A percentile compares a stretch with the other conserved stretches of the same genome.
Evolutionary conservation across 2,329 filamentous ascomycete genomes (phyloP).

Genomic region (Bipolaris zeicola): DNA sequence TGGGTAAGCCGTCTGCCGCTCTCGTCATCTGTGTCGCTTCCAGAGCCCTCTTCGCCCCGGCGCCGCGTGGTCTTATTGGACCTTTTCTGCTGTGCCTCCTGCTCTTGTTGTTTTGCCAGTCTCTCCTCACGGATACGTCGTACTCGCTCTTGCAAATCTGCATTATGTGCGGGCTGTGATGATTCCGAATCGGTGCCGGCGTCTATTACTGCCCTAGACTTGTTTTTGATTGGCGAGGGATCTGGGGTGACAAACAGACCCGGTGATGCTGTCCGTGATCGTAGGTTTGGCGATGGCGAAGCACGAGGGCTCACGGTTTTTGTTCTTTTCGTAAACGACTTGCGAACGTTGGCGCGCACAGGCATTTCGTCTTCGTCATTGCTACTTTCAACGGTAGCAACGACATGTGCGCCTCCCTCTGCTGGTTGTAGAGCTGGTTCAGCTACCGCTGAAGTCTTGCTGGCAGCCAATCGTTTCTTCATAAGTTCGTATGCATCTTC

Average conservation of each 20-base stretch:
- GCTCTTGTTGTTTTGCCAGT: constrained; percentile 66
- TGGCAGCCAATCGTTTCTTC: constrained; percentile 52
- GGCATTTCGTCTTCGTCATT: constrained; percentile 42
- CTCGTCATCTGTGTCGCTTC: constrained; percentile 63
- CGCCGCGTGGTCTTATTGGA: constrained; percentile 41
- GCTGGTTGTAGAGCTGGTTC: constrained; percentile 7
- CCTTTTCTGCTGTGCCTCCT: constrained; percentile 46
- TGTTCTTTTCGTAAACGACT: constrained; percentile 11
- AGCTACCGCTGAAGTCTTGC: constrained; percentile 15
- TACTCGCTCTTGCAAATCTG: constrained; percentile 73
- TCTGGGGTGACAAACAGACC: constrained; percentile 64
- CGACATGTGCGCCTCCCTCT: constrained; percentile 6
- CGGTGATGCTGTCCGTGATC: constrained; percentile 52
- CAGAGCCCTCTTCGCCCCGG: constrained; percentile 52
- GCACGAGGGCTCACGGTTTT: constrained; percentile 20
- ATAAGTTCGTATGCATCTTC: constrained; percentile 55
- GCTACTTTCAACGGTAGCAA: constrained; percentile 21
- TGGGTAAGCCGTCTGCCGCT: constrained; percentile 63
- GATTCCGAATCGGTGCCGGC: constrained; percentile 56
- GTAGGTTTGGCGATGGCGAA: constrained; percentile 24
- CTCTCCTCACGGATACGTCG: constrained; percentile 75
- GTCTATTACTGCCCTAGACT: constrained; percentile 13
- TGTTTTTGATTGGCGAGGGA: constrained; percentile 43
- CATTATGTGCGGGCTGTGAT: constrained; percentile 53
- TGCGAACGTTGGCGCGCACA: constrained; percentile 27